Base-by-base conservation (phyloP, 148 eudicot species). In the Suaeda aralocaspica region DNA sequence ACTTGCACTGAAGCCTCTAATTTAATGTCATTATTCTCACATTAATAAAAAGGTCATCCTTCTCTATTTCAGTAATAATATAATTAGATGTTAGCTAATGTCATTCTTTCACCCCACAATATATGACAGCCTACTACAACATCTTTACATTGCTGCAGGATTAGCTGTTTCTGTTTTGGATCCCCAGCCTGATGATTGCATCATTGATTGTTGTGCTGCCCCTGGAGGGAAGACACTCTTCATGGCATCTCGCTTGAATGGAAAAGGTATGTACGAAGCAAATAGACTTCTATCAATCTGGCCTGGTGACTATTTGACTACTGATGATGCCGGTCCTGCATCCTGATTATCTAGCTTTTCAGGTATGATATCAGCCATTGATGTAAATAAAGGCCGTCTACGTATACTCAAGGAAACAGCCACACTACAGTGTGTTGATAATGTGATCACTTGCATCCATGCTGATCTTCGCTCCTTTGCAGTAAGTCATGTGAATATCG, bases 191-290 rank as follows among this genome's bases (percentile, higher is more conserved):
- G 94, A 88, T 70, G 98, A 93, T 72, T 74, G 69, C 74, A 87
- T 93, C 25, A 39, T 88, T 77, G 98, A 93, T 77, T 93, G 96
- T 81, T 93, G 98, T 79, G 98, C 96, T 74, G 98, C 98, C 76
- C 98, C 96, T 64, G 98, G 98, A 44, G 98, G 98, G 24, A 93
- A 93, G 77, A 88, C 98, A 50, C 84, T 93, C 56, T 90, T 93
- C 84, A 87, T 93, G 92, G 96, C 98, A 9, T 82, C 98, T 68
- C 80, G 83, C 64, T 70, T 93, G 75, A 82, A 73, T 73, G 96
- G 92, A 53, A 84, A 76, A 84, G 98, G 96, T 93, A 79, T 55
- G 12, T n/a, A 15, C 39, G 9, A 36, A 53, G 21, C 62, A 67
- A 33, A 26, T 45, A 21, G 46, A 6, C n/a, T 46, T 65, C n/a